These are phyloP conservation scores for Exophiala mesophila DNA, from an alignment of 2,329 filamentous ascomycete genomes.

Conservation along the genomic window DNA sequence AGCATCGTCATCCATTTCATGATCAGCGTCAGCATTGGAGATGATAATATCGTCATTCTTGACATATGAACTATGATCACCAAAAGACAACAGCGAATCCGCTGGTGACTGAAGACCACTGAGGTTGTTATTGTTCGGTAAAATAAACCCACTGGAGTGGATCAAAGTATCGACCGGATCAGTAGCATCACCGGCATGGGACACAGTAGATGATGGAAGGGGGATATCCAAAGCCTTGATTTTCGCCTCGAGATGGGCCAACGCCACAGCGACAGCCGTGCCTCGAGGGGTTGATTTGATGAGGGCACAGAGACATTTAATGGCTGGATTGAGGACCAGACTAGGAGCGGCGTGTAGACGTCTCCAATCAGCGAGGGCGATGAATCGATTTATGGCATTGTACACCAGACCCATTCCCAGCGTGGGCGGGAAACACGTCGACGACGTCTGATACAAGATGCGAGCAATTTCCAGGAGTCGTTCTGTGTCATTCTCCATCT, in stretches of 20 bases:
- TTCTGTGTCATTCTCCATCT: constrained; percentile 3
- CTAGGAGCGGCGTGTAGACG: not conserved
- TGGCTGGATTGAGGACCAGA: not conserved
- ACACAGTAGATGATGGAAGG: not conserved
- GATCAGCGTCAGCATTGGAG: too few relatives aligned
- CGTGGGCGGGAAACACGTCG: not conserved
- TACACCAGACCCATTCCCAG: constrained; percentile 6
- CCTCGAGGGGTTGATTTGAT: not conserved
- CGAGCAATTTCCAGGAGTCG: not conserved
- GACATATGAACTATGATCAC: too few relatives aligned
- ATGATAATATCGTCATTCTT: too few relatives aligned
- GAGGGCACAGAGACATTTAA: not conserved
- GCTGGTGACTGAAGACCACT: too few relatives aligned
- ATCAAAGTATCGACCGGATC: too few relatives aligned
- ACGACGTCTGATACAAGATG: not conserved
- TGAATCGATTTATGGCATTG: constrained; percentile 1
- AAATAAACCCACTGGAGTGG: too few relatives aligned
- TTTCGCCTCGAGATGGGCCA: constrained; percentile 1
- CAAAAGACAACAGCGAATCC: too few relatives aligned
- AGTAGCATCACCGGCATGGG: too few relatives aligned
- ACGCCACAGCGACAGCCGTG: constrained; percentile 1
- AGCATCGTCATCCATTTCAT: too few relatives aligned
- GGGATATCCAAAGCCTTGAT: constrained; percentile 1
- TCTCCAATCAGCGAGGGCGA: constrained; percentile 4
- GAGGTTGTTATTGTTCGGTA: too few relatives aligned